Evolutionary conservation across 805 yeast genomes (phyloP).

Genomic region (Candida jianshihensis): DNA sequence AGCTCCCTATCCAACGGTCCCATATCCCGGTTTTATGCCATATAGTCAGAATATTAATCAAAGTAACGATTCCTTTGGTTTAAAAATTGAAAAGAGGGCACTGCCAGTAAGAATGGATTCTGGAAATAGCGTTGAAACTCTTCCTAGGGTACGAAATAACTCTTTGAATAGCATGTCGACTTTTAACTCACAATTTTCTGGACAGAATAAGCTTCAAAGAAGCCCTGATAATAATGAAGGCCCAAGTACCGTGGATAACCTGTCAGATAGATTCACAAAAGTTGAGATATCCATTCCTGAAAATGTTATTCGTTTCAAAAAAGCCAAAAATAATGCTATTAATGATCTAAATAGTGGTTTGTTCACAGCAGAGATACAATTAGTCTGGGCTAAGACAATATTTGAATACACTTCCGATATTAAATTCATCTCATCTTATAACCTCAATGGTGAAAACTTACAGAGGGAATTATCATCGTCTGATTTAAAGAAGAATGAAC

Average conservation of each 20-base stretch:
- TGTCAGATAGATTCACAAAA: neutral
- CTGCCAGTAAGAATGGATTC: neutral
- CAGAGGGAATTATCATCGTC: conserved; percentile 32
- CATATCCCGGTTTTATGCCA: neutral
- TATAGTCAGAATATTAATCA: neutral
- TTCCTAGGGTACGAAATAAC: neutral
- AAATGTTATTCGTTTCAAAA: conserved; percentile 24
- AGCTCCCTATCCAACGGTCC: neutral
- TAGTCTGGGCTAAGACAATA: conserved; percentile 55
- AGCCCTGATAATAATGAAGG: neutral
- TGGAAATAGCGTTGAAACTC: neutral
- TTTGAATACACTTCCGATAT: conserved; percentile 39
- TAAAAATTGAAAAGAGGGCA: neutral
- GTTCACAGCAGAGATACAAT: conserved; percentile 47
- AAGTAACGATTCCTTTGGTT: neutral
- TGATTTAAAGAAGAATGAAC: conserved; percentile 44
- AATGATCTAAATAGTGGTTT: conserved; percentile 23
- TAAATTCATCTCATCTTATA: conserved; percentile 35
- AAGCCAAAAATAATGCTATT: conserved; percentile 26
- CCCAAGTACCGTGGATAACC: neutral
- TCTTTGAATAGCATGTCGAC: neutral
- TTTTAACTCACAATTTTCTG: neutral
- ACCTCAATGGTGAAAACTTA: conserved; percentile 40
- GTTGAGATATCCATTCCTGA: conserved; percentile 11
- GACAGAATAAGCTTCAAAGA: neutral